Evolutionary conservation across 768 basidiomycete genomes (phyloP).

Genomic region (Leccinum truebloodii): DNA sequence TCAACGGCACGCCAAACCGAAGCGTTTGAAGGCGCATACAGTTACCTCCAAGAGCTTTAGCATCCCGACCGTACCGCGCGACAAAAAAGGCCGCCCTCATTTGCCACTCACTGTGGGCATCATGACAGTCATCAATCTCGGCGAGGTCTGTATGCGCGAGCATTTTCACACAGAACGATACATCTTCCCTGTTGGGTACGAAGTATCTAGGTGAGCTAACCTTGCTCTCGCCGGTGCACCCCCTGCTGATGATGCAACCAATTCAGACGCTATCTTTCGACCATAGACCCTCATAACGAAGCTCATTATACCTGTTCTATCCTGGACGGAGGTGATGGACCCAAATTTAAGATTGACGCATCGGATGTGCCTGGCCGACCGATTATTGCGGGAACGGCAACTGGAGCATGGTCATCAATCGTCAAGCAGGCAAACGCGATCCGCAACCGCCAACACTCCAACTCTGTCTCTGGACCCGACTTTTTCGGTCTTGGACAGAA

Average conservation of each 20-base stretch:
- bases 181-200: slow-evolving; percentile 87
- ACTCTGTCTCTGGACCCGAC: slow-evolving; percentile 86
- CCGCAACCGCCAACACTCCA: slow-evolving; percentile 79
- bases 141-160: slow-evolving; percentile 77
- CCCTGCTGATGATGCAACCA: slow-evolving; percentile 3
- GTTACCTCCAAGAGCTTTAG: slow-evolving; percentile 75
- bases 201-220: slow-evolving; percentile 65
- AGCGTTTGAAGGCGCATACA: slow-evolving; percentile 77
- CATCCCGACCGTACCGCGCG: slow-evolving; percentile 78
- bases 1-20: slow-evolving; percentile 61
- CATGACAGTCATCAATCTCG: slow-evolving; percentile 78
- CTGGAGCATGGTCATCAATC: slow-evolving; percentile 83
- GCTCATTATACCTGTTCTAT: slow-evolving; percentile 84
- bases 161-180: slow-evolving; percentile 88
- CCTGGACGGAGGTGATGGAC: slow-evolving; percentile 80
- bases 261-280: slow-evolving; percentile 75
- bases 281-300: slow-evolving; percentile 63
- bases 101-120: slow-evolving; percentile 83
- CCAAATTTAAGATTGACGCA: slow-evolving; percentile 82
- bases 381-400: slow-evolving; percentile 84
- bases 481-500: slow-evolving; percentile 88
- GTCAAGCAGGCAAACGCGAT: slow-evolving; percentile 82
- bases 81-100: slow-evolving; percentile 67
- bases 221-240: neutral
- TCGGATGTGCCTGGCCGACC: slow-evolving; percentile 62